Evolutionary conservation across 257 asterid genomes (phyloP).

Genomic region (Gentiana macrophylla): DNA sequence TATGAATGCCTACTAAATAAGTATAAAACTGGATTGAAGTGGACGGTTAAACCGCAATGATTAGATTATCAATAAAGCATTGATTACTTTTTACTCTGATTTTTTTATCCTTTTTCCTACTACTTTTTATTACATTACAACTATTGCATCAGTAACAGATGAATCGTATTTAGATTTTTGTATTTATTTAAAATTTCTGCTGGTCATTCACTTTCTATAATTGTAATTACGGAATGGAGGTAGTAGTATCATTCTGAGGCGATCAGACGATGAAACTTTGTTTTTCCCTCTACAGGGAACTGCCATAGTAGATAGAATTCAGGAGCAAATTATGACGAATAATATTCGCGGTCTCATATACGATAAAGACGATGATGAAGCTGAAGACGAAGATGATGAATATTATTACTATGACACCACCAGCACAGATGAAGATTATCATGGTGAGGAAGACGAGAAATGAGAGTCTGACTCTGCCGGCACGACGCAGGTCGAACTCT

Average conservation of each 20-base stretch:
- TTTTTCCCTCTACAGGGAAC: conserved; percentile 29
- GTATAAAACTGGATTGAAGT: too few species aligned
- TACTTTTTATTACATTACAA: too few species aligned
- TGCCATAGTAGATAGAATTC: conserved; percentile 44
- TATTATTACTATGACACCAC: conserved; percentile 21
- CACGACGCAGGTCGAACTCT: too few species aligned
- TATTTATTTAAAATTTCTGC: too few species aligned
- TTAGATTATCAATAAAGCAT: not conserved
- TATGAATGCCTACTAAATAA: too few species aligned
- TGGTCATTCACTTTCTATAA: too few species aligned
- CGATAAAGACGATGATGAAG: conserved; percentile 28
- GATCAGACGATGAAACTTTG: not conserved
- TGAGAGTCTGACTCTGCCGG: too few species aligned
- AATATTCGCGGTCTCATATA: conserved; percentile 27
- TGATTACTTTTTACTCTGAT: too few species aligned
- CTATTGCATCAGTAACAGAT: too few species aligned
- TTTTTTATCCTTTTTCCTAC: too few species aligned
- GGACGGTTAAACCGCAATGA: not conserved
- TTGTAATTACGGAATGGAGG: too few species aligned
- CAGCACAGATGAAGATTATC: conserved; percentile 21
- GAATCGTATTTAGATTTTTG: too few species aligned
- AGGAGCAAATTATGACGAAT: conserved; percentile 33
- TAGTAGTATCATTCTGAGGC: not conserved
- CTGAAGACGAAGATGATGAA: conserved; percentile 13
- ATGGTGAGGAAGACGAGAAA: conserved; percentile 24